Percentiles rank a stretch among this genome's conserved stretches.
These are phyloP conservation scores for Harringtonia lauricola DNA, from an alignment of 2,329 filamentous ascomycete genomes.

Conservation along the genomic window DNA sequence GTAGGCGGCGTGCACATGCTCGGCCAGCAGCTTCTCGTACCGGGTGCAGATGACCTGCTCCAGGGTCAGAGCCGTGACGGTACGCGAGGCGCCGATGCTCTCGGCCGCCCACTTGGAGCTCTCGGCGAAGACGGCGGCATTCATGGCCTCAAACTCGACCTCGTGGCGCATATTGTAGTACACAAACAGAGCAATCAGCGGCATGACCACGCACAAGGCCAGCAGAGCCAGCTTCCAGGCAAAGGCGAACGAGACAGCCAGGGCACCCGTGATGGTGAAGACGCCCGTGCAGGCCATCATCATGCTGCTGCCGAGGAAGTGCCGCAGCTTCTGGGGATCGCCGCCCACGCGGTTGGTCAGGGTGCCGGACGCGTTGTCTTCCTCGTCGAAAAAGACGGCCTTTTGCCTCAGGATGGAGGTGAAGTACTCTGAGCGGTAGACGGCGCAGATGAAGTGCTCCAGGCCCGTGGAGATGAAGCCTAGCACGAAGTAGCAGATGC, in stretches of 20 bases:
- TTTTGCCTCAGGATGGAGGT: slow-evolving; percentile 47
- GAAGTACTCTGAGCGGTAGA: slow-evolving; percentile 51
- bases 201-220: slow-evolving; percentile 47
- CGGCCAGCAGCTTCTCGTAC: slow-evolving; percentile 46
- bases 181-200: slow-evolving; percentile 33
- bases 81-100: slow-evolving; percentile 62
- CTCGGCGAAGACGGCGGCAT: slow-evolving; percentile 55
- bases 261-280: slow-evolving; percentile 53
- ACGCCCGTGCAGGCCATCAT: slow-evolving; percentile 50
- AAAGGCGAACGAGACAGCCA: slow-evolving; percentile 58
- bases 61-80: slow-evolving; percentile 58
- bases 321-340: slow-evolving; percentile 49
- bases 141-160: slow-evolving; percentile 55
- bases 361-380: slow-evolving; percentile 48
- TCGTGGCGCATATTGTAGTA: slow-evolving; percentile 47
- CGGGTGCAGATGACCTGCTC: slow-evolving; percentile 53
- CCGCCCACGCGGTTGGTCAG: slow-evolving; percentile 44
- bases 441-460: slow-evolving; percentile 36
- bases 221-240: slow-evolving; percentile 70
- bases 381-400: slow-evolving; percentile 48
- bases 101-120: slow-evolving; percentile 68
- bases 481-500: slow-evolving; percentile 41
- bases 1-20: slow-evolving; percentile 49
- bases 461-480: slow-evolving; percentile 28
- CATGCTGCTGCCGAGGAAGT: slow-evolving; percentile 53